These are phyloP conservation scores for Candida ipomoeae DNA, from an alignment of 805 yeast species.

Conservation along the genomic window DNA sequence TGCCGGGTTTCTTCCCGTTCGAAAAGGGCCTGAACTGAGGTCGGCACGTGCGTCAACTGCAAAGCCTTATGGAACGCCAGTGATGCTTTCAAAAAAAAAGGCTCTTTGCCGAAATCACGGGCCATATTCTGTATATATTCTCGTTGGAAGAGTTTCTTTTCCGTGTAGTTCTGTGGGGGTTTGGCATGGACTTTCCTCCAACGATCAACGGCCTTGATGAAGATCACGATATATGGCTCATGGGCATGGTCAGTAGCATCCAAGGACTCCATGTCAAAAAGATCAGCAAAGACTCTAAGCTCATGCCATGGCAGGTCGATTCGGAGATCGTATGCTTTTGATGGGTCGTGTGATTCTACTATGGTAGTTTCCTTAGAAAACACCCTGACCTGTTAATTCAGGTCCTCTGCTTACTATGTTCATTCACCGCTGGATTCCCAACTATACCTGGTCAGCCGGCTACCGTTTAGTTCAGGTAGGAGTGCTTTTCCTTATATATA, in stretches of 20 bases:
- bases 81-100: constrained; percentile 39
- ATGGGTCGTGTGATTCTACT: constrained; percentile 69
- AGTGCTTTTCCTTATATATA: too few species aligned
- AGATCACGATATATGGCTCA: constrained; percentile 64
- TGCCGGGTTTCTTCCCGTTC: constrained; percentile 4
- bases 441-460: too few species aligned
- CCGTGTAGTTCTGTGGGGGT: constrained; percentile 35
- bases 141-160: constrained; percentile 37
- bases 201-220: constrained; percentile 48
- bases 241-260: constrained; percentile 49
- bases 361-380: constrained; percentile 57
- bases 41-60: constrained; percentile 34
- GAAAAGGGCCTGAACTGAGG: constrained; percentile 22
- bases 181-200: constrained; percentile 35
- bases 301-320: constrained; percentile 73
- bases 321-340: constrained; percentile 59
- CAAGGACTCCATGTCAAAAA: constrained; percentile 45
- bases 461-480: too few species aligned
- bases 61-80: constrained; percentile 34
- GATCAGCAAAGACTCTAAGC: constrained; percentile 45
- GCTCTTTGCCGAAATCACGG: constrained; percentile 49
- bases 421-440: too few species aligned
- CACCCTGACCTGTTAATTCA: constrained; percentile 48
- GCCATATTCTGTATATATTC: constrained; percentile 33
- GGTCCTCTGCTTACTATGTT: too few species aligned